Evolutionary conservation across 352 stramenopile species (phyloP).

Genomic region (Globisporangium takayamanum): DNA sequence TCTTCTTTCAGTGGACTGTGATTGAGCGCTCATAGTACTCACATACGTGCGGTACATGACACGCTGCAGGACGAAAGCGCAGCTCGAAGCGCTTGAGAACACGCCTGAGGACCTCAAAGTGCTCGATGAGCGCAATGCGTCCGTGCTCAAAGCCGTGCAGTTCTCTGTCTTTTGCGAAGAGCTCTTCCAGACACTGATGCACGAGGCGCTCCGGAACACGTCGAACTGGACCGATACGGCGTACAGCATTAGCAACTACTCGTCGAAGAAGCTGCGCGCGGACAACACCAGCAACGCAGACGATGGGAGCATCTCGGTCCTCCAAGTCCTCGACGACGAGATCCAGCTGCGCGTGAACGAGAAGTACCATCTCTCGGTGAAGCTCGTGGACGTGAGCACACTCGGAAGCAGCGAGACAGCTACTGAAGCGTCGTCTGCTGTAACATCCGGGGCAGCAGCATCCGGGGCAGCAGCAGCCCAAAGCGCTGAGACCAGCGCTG

Average conservation of each 20-base stretch:
- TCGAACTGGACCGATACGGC: slow-evolving; percentile 64
- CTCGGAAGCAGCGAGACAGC: slow-evolving; percentile 14
- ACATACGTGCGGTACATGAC: not conserved
- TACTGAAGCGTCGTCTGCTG: not conserved
- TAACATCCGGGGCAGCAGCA: not conserved
- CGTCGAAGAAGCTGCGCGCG: slow-evolving; percentile 35
- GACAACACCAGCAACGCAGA: slow-evolving; percentile 26
- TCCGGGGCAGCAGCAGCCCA: not conserved
- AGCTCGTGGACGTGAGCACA: slow-evolving; percentile 59
- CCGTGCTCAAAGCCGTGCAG: slow-evolving; percentile 71
- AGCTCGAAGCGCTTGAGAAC: slow-evolving; percentile 54
- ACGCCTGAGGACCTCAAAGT: slow-evolving; percentile 53
- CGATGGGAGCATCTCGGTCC: slow-evolving; percentile 46
- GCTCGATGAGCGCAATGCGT: slow-evolving; percentile 61
- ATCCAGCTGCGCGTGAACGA: slow-evolving; percentile 74
- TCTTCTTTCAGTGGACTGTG: not conserved
- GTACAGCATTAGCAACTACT: slow-evolving; percentile 59
- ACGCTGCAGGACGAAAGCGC: slow-evolving; percentile 35
- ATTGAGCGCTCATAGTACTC: not conserved
- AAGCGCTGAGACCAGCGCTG: slow-evolving; percentile 1
- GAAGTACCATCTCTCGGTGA: slow-evolving; percentile 61
- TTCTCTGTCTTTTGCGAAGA: slow-evolving; percentile 87
- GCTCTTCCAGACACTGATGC: slow-evolving; percentile 79
- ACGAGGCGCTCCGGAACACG: slow-evolving; percentile 60
- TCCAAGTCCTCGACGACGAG: slow-evolving; percentile 79